These are phyloP conservation scores for Wickerhamiella spandovensis DNA, from an alignment of 805 yeast species.

Conservation along the genomic window DNA sequence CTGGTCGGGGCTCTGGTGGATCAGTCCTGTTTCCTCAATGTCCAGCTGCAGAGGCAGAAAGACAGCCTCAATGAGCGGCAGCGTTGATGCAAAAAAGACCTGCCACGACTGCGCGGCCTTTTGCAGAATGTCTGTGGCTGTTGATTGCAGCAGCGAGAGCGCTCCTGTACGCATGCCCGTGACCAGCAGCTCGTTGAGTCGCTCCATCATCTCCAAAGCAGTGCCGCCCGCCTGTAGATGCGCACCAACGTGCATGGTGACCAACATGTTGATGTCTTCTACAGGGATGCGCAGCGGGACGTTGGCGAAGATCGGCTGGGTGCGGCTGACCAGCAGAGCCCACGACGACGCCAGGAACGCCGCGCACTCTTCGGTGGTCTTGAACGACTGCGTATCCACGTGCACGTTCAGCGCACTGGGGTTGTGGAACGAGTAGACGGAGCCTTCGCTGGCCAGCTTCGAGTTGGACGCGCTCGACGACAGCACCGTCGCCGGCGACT, in stretches of 20 bases:
- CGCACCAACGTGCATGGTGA: conserved; percentile 29
- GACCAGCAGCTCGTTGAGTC: conserved; percentile 33
- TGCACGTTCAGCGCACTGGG: conserved; percentile 20
- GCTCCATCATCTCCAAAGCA: conserved; percentile 29
- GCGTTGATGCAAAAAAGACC: conserved; percentile 38
- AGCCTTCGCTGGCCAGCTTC: conserved; percentile 28
- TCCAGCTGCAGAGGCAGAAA: conserved; percentile 47
- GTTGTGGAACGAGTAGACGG: conserved; percentile 28
- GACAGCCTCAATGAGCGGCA: conserved; percentile 46
- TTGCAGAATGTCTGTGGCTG: conserved; percentile 12
- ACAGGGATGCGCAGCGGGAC: conserved; percentile 38
- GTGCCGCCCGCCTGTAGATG: conserved; percentile 28
- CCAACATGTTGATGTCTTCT: conserved; percentile 42
- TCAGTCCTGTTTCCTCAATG: conserved; percentile 32
- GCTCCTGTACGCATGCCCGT: conserved; percentile 26
- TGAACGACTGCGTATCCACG: conserved; percentile 14
- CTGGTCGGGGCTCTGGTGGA: conserved; percentile 24
- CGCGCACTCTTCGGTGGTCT: conserved; percentile 24
- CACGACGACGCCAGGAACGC: conserved; percentile 36
- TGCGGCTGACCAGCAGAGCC: conserved; percentile 31
- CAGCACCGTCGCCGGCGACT: conserved; percentile 26
- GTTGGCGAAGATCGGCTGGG: conserved; percentile 37
- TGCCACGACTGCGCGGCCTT: conserved; percentile 38
- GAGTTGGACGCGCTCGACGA: conserved; percentile 33
- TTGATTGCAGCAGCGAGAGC: conserved; percentile 16